Evolutionary conservation across 2,329 filamentous ascomycete species (phyloP).

Genomic region (Alternaria novae-zelandiae): DNA sequence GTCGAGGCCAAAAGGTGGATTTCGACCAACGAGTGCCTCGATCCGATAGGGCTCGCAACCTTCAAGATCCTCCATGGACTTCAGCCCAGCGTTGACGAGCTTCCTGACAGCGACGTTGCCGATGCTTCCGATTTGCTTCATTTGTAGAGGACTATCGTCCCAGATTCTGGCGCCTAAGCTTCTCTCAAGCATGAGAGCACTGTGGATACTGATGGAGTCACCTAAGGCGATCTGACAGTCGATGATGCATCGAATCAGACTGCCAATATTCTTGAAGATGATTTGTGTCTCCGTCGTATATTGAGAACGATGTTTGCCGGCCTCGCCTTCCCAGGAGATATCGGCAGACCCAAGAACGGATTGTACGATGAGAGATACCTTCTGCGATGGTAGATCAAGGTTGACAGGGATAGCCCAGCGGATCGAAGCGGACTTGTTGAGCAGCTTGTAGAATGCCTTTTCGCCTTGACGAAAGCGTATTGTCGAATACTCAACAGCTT

Average conservation of each 20-base stretch:
- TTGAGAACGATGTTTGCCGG: constrained; percentile 61
- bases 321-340: constrained; percentile 59
- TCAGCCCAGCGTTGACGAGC: constrained; percentile 73
- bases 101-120: constrained; percentile 78
- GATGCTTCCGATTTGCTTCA: constrained; percentile 82
- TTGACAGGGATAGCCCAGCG: constrained; percentile 74
- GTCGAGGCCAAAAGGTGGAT: constrained; percentile 81
- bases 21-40: constrained; percentile 76
- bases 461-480: constrained; percentile 74
- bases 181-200: constrained; percentile 77
- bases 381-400: constrained; percentile 71
- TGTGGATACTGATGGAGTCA: constrained; percentile 72
- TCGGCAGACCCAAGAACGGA: constrained; percentile 72
- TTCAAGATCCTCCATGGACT: constrained; percentile 73
- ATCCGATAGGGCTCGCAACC: constrained; percentile 72
- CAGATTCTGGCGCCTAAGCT: constrained; percentile 77
- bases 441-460: constrained; percentile 70
- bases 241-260: constrained; percentile 75
- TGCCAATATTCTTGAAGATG: constrained; percentile 72
- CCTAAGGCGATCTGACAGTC: constrained; percentile 69
- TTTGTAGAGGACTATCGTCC: constrained; percentile 81
- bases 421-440: constrained; percentile 73
- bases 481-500: constrained; percentile 75
- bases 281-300: constrained; percentile 66
- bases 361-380: constrained; percentile 80